These are phyloP conservation scores for Nasturtium officinale DNA, from an alignment of 345 rosid species.

Conservation along the genomic window DNA sequence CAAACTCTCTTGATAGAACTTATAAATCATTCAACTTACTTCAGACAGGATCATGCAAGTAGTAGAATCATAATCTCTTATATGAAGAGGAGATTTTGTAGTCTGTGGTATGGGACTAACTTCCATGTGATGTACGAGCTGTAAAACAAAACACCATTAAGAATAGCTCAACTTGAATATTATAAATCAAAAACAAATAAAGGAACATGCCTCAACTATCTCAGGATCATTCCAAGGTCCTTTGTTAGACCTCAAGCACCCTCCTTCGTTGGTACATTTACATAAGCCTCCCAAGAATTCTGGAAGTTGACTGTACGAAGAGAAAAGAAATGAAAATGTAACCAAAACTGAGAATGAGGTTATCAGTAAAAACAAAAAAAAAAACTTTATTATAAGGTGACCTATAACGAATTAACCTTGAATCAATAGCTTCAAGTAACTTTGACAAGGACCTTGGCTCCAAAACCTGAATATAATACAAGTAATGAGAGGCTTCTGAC, in stretches of 20 bases:
- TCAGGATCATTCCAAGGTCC: constrained; percentile 97
- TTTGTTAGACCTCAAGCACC: constrained; percentile 85
- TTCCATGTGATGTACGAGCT: constrained; percentile 69
- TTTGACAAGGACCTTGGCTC: constrained; percentile 75
- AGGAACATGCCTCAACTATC: constrained; percentile 64
- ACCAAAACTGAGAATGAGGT: neutral
- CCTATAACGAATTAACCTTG: constrained; percentile 53
- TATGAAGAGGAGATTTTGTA: constrained; percentile 43
- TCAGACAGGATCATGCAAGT: constrained; percentile 45
- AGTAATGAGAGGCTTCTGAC: constrained; percentile 16
- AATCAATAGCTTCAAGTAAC: constrained; percentile 77
- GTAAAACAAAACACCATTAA: constrained; percentile 1
- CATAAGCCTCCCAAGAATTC: constrained; percentile 94
- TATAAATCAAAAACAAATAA: constrained; percentile 13
- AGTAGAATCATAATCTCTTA: constrained; percentile 48
- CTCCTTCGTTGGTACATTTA: constrained; percentile 75
- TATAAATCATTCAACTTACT: constrained; percentile 44
- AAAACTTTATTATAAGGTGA: neutral
- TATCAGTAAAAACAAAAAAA: neutral
- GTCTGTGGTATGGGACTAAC: constrained; percentile 54
- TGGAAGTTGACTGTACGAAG: constrained; percentile 77
- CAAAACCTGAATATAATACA: constrained; percentile 62
- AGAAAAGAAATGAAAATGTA: neutral
- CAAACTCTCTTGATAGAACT: neutral
- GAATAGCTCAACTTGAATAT: constrained; percentile 18